Evolutionary conservation across 1,139 yeast species (phyloP).

Genomic region (Pneumocystis canis): DNA sequence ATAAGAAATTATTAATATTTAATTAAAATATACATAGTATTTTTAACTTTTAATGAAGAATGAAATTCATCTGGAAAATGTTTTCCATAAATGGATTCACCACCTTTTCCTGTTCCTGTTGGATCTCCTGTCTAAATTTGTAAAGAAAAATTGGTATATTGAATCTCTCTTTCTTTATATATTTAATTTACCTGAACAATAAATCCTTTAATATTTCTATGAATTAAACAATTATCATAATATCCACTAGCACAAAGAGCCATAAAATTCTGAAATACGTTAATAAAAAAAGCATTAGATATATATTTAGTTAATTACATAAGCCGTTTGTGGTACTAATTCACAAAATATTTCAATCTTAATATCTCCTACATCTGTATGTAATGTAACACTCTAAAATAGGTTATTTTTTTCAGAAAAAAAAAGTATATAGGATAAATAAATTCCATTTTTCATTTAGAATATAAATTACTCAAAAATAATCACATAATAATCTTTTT

Average conservation of each 20-base stretch:
- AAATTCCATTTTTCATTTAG: neutral
- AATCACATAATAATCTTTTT: too few relatives aligned
- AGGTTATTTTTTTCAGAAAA: neutral
- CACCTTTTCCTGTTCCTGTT: constrained; percentile 37
- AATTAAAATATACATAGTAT: neutral
- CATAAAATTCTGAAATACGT: constrained; percentile 26
- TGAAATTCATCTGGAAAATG: constrained; percentile 36
- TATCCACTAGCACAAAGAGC: constrained; percentile 38
- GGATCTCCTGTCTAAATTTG: constrained; percentile 34
- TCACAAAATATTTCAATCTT: constrained; percentile 31
- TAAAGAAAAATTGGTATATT: neutral
- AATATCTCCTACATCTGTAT: constrained; percentile 30
- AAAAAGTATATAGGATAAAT: neutral
- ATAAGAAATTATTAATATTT: neutral
- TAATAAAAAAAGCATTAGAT: neutral
- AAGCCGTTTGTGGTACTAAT: constrained; percentile 28
- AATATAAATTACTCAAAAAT: too few relatives aligned
- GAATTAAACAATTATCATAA: constrained; percentile 29
- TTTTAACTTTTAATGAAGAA: constrained; percentile 22
- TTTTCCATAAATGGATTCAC: constrained; percentile 39
- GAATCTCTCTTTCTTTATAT: neutral
- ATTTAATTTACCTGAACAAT: constrained; percentile 11
- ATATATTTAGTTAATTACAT: constrained; percentile 17
- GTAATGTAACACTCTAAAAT: constrained; percentile 18
- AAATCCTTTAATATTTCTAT: constrained; percentile 30